phyloP scores from a whole-genome alignment of 495 filamentous ascomycete species.

The Sordaria brevicollis region DNA sequence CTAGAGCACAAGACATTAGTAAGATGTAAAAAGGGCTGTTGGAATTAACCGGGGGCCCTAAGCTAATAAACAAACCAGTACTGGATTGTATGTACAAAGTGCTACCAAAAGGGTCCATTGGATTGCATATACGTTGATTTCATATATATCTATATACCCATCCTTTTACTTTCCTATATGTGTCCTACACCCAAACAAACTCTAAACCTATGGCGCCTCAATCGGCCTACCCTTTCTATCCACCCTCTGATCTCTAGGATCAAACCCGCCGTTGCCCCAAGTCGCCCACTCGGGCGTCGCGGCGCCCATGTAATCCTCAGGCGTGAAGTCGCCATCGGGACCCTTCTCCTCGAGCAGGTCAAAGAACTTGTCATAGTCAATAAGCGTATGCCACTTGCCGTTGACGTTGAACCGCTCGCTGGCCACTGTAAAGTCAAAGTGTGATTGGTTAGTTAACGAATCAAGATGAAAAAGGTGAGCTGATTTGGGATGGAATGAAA shows the following conservation, averaged over 20 bases:
- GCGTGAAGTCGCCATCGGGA: slow-evolving; percentile 56
- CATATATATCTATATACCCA: not conserved
- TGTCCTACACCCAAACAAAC: no score
- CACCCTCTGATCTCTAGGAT: slow-evolving; percentile 80
- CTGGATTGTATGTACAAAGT: no score
- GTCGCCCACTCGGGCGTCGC: slow-evolving; percentile 84
- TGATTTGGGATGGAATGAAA: no score
- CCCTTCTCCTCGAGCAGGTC: slow-evolving; percentile 62
- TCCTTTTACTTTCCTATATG: not conserved
- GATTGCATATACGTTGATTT: no score
- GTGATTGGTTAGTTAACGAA: no score
- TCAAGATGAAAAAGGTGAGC: no score
- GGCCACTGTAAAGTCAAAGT: no score
- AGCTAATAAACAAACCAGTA: no score
- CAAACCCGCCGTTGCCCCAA: slow-evolving; percentile 91
- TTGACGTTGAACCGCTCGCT: slow-evolving; percentile 60
- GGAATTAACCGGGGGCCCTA: no score
- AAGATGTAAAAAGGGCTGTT: no score
- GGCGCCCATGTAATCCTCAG: slow-evolving; percentile 81
- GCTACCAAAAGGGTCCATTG: no score
- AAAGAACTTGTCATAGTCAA: slow-evolving; percentile 87
- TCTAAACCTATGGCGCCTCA: slow-evolving; percentile 20
- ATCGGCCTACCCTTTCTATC: slow-evolving; percentile 59
- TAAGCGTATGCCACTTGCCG: slow-evolving; percentile 80
- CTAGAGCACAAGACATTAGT: no score